Percentiles rank a stretch among this genome's conserved stretches.
These are phyloP conservation scores for Aspergillus hancockii DNA, from an alignment of 495 filamentous ascomycete species.

Conservation along the genomic window DNA sequence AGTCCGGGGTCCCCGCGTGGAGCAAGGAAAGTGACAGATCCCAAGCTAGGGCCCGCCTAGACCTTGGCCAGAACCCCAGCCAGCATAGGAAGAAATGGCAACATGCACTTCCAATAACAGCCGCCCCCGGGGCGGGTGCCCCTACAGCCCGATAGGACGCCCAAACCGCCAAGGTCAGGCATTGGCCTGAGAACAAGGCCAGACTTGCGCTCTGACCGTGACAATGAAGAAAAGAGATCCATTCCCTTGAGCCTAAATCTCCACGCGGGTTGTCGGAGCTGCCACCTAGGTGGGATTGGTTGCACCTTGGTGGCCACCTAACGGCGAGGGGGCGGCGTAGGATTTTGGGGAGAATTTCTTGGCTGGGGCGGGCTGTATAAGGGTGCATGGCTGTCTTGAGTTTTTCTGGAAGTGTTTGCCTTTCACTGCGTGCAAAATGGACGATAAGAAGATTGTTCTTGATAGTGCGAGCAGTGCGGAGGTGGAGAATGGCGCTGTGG, in stretches of 20 bases:
- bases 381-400: neutral
- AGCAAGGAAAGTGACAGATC: conserved; percentile 6
- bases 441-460: conserved; percentile 11
- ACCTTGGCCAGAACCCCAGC: neutral
- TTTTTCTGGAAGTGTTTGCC: neutral
- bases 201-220: neutral
- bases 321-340: neutral
- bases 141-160: neutral
- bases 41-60: neutral
- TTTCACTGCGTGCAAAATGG: conserved; percentile 1
- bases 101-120: conserved; percentile 1
- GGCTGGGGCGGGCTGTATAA: conserved; percentile 13
- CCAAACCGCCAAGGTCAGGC: neutral
- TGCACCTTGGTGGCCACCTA: neutral
- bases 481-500: conserved; percentile 7
- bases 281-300: neutral
- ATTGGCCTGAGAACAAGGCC: neutral
- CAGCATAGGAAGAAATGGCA: conserved; percentile 6
- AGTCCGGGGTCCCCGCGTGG: conserved; percentile 19
- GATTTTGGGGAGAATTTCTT: neutral
- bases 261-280: neutral
- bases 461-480: conserved; percentile 13
- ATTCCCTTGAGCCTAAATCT: conserved; percentile 20
- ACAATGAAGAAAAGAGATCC: conserved; percentile 5
- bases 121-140: neutral